Evolutionary conservation across 169 alveolate genomes (phyloP).

Genomic region (Plasmodium cynomolgi): DNA sequence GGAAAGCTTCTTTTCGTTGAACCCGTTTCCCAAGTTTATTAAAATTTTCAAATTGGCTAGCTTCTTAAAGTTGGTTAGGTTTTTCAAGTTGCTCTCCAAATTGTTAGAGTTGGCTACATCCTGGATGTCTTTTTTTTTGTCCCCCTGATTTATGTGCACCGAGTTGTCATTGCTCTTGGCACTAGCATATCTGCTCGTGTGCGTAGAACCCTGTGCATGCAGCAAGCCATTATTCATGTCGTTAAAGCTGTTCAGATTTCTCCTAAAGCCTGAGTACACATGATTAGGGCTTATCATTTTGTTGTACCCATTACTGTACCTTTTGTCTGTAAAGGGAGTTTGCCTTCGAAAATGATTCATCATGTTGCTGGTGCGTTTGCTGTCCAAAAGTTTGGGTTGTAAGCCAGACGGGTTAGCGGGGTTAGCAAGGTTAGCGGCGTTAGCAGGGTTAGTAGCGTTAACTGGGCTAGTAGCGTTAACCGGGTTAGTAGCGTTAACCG

Average conservation of each 20-base stretch:
- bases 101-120: background rate
- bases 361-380: background rate
- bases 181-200: conserved; percentile 4
- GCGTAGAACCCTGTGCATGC: background rate
- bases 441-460: background rate
- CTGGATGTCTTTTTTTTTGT: background rate
- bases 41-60: background rate
- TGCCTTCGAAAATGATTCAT: conserved; percentile 10
- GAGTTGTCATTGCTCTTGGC: conserved; percentile 10
- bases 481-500: background rate
- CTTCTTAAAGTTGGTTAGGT: conserved; percentile 7
- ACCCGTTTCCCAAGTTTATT: background rate
- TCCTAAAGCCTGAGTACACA: conserved; percentile 18
- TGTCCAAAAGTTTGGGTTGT: background rate
- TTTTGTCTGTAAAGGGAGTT: conserved; percentile 9
- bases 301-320: conserved; percentile 23
- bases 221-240: background rate
- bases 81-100: conserved; percentile 14
- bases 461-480: background rate
- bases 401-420: background rate
- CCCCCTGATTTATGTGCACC: background rate
- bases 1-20: background rate
- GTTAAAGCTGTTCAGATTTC: conserved; percentile 9
- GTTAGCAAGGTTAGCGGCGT: background rate
- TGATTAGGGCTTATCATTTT: background rate